Evolutionary conservation across 768 basidiomycete genomes (phyloP).

Genomic region (Multifurca ochricompacta): DNA sequence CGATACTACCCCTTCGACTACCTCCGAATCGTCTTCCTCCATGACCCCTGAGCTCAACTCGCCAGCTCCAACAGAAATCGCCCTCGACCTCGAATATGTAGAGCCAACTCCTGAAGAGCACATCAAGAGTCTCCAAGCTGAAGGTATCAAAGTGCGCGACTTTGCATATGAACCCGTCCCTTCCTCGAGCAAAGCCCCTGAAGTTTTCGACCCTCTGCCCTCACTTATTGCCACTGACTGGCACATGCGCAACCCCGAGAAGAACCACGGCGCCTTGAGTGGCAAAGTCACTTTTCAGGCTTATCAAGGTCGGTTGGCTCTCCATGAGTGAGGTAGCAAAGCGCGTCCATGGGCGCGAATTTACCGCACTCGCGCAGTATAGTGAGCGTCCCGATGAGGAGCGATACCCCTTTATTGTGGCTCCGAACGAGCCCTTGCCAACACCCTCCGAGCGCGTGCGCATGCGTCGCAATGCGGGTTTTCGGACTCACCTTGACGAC

Average conservation of each 20-base stretch:
- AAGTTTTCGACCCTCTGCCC: slow-evolving; percentile 23
- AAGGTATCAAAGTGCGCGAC: slow-evolving; percentile 31
- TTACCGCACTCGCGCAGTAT: slow-evolving; percentile 21
- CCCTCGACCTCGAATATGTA: slow-evolving; percentile 18
- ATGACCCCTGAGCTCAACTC: slow-evolving; percentile 18
- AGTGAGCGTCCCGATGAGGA: slow-evolving; percentile 19
- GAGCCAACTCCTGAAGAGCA: slow-evolving; percentile 4
- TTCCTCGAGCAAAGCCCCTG: slow-evolving; percentile 19
- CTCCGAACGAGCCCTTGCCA: slow-evolving; percentile 14
- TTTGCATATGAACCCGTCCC: slow-evolving; percentile 23
- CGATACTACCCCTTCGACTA: not conserved
- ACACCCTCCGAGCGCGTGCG: slow-evolving; percentile 22
- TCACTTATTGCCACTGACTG: slow-evolving; percentile 25
- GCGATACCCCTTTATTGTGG: slow-evolving; percentile 24
- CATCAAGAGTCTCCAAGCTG: slow-evolving; percentile 7
- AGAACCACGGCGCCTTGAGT: slow-evolving; percentile 10
- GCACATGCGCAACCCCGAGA: slow-evolving; percentile 23
- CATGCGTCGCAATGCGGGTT: slow-evolving; percentile 17
- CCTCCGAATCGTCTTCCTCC: not conserved
- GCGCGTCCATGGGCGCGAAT: slow-evolving; percentile 22
- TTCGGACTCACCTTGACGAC: slow-evolving; percentile 13
- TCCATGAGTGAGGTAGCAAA: slow-evolving; percentile 23
- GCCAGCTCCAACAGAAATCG: slow-evolving; percentile 27
- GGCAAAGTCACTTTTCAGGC: slow-evolving; percentile 23
- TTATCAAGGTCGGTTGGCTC: slow-evolving; percentile 26